phyloP scores from a whole-genome alignment of 257 asterid genomes.

The Linderniella brevidens region DNA sequence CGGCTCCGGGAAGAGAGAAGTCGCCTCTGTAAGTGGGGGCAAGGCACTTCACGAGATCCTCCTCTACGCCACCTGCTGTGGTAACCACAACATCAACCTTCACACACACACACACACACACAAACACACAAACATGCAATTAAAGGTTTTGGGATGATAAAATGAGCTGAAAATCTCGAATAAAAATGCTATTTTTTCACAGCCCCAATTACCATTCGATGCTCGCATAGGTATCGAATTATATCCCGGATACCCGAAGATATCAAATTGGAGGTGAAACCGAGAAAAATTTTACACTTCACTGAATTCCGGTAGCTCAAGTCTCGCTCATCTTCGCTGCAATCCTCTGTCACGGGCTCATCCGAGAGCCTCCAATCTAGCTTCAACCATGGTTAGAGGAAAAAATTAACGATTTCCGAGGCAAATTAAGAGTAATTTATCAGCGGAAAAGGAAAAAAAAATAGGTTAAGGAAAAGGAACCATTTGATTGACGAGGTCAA shows the following conservation, averaged over 20 bases:
- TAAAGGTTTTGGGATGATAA: background rate
- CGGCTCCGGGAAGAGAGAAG: constrained; percentile 71
- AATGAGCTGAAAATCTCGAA: background rate
- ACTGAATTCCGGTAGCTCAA: constrained; percentile 45
- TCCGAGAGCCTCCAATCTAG: constrained; percentile 90
- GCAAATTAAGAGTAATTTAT: too few relatives aligned
- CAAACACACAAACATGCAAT: background rate
- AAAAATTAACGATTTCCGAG: constrained; percentile 1
- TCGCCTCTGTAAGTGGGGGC: constrained; percentile 84
- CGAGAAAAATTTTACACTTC: constrained; percentile 72
- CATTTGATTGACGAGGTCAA: constrained; percentile 66
- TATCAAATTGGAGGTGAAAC: constrained; percentile 82
- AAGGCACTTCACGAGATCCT: constrained; percentile 91
- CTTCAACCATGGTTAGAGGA: constrained; percentile 30
- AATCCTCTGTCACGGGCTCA: constrained; percentile 49
- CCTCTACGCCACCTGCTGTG: constrained; percentile 98
- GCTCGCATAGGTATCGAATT: constrained; percentile 67
- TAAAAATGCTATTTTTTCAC: too few relatives aligned
- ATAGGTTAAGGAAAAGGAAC: constrained; percentile 17
- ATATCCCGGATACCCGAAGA: constrained; percentile 86
- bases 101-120: constrained; percentile 11
- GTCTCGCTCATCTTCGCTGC: constrained; percentile 50
- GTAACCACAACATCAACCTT: constrained; percentile 92
- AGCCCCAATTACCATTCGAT: constrained; percentile 59
- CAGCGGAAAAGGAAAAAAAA: background rate